Evolutionary conservation across 2,329 filamentous ascomycete genomes (phyloP).

Genomic region (Claviceps purpurea): DNA sequence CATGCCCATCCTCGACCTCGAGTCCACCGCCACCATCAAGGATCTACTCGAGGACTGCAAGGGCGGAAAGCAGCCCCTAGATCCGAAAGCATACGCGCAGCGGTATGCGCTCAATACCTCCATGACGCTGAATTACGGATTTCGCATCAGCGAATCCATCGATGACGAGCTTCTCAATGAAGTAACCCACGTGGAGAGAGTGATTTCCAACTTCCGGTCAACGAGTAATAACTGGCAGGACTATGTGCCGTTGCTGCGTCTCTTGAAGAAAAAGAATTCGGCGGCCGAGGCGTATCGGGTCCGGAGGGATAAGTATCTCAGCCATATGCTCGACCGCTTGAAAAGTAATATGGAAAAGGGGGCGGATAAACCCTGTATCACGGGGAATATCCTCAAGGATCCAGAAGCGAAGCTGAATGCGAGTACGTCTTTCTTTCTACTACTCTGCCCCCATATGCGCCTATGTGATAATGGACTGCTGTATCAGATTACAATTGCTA

Average conservation of each 20-base stretch:
- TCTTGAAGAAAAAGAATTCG: conserved; percentile 47
- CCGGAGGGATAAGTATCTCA: conserved; percentile 54
- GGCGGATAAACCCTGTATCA: conserved; percentile 28
- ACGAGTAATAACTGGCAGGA: conserved; percentile 80
- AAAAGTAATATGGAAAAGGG: conserved; percentile 25
- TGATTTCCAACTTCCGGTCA: conserved; percentile 61
- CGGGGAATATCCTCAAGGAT: conserved; percentile 40
- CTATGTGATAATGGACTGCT: not conserved
- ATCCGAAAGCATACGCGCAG: conserved; percentile 61
- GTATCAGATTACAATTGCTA: not conserved
- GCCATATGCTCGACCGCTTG: conserved; percentile 50
- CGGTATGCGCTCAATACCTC: conserved; percentile 66
- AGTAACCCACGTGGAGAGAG: conserved; percentile 62
- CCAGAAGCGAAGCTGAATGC: conserved; percentile 29
- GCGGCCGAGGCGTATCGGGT: conserved; percentile 51
- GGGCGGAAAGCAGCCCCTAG: conserved; percentile 48
- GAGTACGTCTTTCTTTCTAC: conserved; percentile 10
- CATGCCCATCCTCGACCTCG: conserved; percentile 71
- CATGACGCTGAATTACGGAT: conserved; percentile 67
- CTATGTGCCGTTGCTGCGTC: conserved; percentile 61
- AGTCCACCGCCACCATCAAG: conserved; percentile 57
- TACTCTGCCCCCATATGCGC: not conserved
- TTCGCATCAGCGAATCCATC: conserved; percentile 58
- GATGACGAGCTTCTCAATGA: conserved; percentile 56
- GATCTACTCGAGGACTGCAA: conserved; percentile 55